Conservation (phyloP, 495 filamentous ascomycete species). For the Aspergillus conjunctus region DNA sequence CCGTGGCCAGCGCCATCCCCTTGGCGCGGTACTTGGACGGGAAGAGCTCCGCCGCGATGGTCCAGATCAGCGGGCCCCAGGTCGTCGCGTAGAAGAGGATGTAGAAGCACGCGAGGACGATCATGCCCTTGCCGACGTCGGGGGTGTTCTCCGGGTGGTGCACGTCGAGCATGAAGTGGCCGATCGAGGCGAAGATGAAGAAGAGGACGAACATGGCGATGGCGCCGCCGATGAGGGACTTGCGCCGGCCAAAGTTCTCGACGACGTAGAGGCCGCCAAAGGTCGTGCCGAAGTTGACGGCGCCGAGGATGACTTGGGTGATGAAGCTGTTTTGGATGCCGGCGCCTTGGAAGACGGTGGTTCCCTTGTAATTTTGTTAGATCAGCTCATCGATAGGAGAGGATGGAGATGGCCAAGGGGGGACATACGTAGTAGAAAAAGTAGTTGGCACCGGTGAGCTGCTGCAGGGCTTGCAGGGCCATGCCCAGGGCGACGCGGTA, state of each 20-base stretch:
- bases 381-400: neutral
- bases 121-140: slow-evolving; percentile 69
- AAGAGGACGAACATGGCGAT: slow-evolving; percentile 70
- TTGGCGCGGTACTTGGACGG: slow-evolving; percentile 73
- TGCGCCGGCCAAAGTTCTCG: slow-evolving; percentile 69
- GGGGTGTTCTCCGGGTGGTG: slow-evolving; percentile 56
- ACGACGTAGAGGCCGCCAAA: slow-evolving; percentile 72
- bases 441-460: slow-evolving; percentile 71
- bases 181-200: slow-evolving; percentile 70
- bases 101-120: slow-evolving; percentile 72
- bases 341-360: slow-evolving; percentile 69
- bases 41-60: slow-evolving; percentile 77
- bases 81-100: slow-evolving; percentile 57
- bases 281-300: slow-evolving; percentile 72
- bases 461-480: slow-evolving; percentile 68
- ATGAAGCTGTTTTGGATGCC: slow-evolving; percentile 70
- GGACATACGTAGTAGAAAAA: slow-evolving; percentile 75
- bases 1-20: slow-evolving; percentile 74
- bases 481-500: slow-evolving; percentile 72
- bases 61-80: slow-evolving; percentile 86
- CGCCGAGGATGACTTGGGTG: slow-evolving; percentile 72
- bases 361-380: slow-evolving; percentile 53
- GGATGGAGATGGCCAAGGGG: too few species aligned
- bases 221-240: slow-evolving; percentile 66
- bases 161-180: slow-evolving; percentile 64